A percentile compares a stretch with the other conserved stretches of the same genome.
Conservation (phyloP, 2,329 filamentous ascomycete species). For the Neoscytalidium dimidiatum region DNA sequence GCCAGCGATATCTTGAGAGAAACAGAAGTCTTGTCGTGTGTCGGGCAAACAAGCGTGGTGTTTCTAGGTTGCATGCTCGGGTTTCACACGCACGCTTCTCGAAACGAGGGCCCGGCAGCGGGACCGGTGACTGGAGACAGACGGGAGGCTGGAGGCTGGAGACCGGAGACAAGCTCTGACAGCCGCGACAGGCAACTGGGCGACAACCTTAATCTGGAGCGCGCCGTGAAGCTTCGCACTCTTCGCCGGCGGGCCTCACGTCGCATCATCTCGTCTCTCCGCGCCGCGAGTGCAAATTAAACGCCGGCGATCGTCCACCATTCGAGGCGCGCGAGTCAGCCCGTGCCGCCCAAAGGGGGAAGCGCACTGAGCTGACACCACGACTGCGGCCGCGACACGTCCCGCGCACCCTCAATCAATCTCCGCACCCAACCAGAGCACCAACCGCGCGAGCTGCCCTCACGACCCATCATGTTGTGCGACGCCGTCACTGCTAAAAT, state of each 20-base stretch:
- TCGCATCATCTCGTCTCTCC: neutral
- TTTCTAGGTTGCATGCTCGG: neutral
- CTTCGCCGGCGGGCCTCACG: neutral
- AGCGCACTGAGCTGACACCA: neutral
- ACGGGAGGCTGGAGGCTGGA: neutral
- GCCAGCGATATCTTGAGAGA: neutral
- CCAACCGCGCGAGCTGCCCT: neutral
- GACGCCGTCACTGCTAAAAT: neutral
- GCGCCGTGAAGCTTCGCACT: neutral
- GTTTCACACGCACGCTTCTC: slow-evolving; percentile 4
- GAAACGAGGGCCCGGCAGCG: neutral
- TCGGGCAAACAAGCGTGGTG: neutral
- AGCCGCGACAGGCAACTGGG: neutral
- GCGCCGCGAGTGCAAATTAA: slow-evolving; percentile 4
- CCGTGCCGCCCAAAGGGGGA: neutral
- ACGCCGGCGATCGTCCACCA: neutral
- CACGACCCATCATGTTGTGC: neutral
- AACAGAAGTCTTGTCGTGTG: neutral
- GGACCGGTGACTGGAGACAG: too few species aligned
- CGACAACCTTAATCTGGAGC: neutral
- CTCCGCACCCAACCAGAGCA: neutral
- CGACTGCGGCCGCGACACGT: neutral
- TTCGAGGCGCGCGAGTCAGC: neutral
- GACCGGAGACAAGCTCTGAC: neutral
- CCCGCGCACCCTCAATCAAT: neutral